Base-by-base conservation (phyloP, 2,329 filamentous ascomycete genomes). In the Pseudogymnoascus sp. region DNA sequence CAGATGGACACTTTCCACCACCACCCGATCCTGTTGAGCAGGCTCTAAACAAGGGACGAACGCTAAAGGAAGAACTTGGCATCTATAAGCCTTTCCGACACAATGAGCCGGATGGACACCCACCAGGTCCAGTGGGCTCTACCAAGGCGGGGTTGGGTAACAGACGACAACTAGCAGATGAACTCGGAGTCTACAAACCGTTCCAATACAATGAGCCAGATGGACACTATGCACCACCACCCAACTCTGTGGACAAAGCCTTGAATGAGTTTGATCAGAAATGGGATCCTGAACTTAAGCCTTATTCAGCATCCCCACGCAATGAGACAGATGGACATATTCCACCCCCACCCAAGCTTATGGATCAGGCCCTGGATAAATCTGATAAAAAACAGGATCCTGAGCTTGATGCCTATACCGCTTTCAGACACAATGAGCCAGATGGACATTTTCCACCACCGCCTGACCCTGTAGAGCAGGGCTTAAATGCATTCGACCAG, bases 291-390 rank as follows among this genome's bases (percentile, higher is more conserved):
- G 52, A 11, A 6, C 21, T 61, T 11, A 19, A 49, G 19, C 23
- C 49, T 35, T 78, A 78, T 66, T 70, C 69, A 26, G 72, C 75
- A 0, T 63, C 70, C n/a, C 65, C 64, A 31, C 45, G 65, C 6
- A 68, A 75, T n/a, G 74, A 77, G 63, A 72, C 72, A 0, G 73
- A 80, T 65, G 78, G 78, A 38, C 73, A 76, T 35, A 67, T 33
- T 12, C 21, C 60, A 26, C 58, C 62, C 10, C 26, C 69, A 11
- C 65, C 70, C 16, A 66, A 70, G 58, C 72, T 71, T 1, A 69
- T 71, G 4, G 74, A 74, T 61, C 74, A 52, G 12, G 62, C 35
- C 35, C 26, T 61, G 6, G n/a, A 23, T 19, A 23, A 37, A 43
- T 31, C 38, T 60, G 35, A 60, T n/a, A 23, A 61, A 23, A 61